Base-by-base conservation (phyloP, 1,284 basidiomycete genomes). In the Naganishia liquefaciens region DNA sequence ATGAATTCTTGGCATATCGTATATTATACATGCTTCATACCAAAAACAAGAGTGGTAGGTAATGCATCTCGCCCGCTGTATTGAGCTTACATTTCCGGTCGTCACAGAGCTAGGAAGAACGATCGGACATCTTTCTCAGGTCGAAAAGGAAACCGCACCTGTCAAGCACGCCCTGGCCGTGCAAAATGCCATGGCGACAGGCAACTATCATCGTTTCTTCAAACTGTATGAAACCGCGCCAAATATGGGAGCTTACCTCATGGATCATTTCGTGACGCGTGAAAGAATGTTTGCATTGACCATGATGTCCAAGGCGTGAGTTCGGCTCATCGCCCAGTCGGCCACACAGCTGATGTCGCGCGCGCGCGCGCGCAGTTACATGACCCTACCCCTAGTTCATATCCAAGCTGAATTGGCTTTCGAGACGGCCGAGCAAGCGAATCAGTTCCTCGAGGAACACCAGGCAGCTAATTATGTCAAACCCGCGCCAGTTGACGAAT, bases 241-340 rank as follows among this genome's bases (percentile, higher is more conserved):
- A 47, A 95, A 95, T 76, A 98, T 99, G 96, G 92, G 93, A 57
- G 93, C 87, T 64, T 98, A 98, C 79, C 93, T 99, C 75, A 96
- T 99, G 91, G 95, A 99, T 79, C 93, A 98, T 78, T 97, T 99
- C 77, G 89, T 97, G 71, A 87, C 89, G 74, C 86, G 96, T 70
- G 96, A 98, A 80, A 82, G 96, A 63, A 85, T 90, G 63, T 86
- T 87, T 67, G 93, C 93, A 1, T 80, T 99, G 64, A 85, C 92
- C 72, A 86, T 90, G 71, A 93, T 99, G 82, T 86, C 91, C 43
- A 94, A 90, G 84, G 89, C 90, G 93, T 95, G 71, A 75, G 93
- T 82, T 3, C 2, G 30, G 9, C 46, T n/a, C 50, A 54, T 54
- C 60, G 57, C 49, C 77, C 10, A n/a, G n/a, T 13, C 3, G 33